Evolutionary conservation across 2,329 filamentous ascomycete species (phyloP).

Genomic region (Pseudocercospora vitis): DNA sequence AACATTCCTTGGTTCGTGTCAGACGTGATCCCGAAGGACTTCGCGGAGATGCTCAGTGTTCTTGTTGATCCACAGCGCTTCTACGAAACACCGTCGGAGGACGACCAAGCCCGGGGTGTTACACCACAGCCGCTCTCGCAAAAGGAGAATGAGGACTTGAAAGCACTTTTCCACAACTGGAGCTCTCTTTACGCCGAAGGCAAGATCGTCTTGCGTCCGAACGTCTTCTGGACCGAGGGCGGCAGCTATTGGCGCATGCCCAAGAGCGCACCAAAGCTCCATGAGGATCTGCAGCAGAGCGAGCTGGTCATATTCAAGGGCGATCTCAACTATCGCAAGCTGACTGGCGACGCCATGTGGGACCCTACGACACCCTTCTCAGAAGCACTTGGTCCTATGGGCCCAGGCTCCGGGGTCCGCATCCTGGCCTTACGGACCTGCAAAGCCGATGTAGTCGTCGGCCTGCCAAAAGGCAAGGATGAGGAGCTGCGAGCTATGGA

Average conservation of each 20-base stretch:
- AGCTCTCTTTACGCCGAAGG: constrained; percentile 77
- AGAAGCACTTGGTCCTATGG: constrained; percentile 81
- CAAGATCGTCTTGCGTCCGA: constrained; percentile 76
- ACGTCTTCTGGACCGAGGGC: constrained; percentile 85
- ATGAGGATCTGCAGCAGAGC: constrained; percentile 74
- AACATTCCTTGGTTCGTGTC: constrained; percentile 98
- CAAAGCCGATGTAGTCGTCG: constrained; percentile 95
- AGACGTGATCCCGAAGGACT: constrained; percentile 85
- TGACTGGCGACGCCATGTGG: constrained; percentile 87
- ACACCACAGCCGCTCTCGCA: constrained; percentile 64
- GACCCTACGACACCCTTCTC: constrained; percentile 82
- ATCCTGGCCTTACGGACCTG: constrained; percentile 86
- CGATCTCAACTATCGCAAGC: constrained; percentile 92
- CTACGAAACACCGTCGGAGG: constrained; percentile 72
- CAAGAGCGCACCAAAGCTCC: constrained; percentile 63
- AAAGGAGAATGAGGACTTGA: constrained; percentile 65
- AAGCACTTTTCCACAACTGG: constrained; percentile 82
- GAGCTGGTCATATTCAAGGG: constrained; percentile 96
- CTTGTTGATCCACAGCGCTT: constrained; percentile 76
- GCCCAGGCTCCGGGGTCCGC: constrained; percentile 77
- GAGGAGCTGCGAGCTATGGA: constrained; percentile 71
- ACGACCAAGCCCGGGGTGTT: constrained; percentile 56
- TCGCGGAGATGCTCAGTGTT: constrained; percentile 74
- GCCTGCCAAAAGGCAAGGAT: constrained; percentile 77
- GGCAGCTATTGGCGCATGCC: constrained; percentile 90